Percentiles rank a stretch among this genome's conserved stretches.
Evolutionary conservation across 2,329 filamentous ascomycete species (phyloP).

Genomic region (Golovinomyces cichoracearum): DNA sequence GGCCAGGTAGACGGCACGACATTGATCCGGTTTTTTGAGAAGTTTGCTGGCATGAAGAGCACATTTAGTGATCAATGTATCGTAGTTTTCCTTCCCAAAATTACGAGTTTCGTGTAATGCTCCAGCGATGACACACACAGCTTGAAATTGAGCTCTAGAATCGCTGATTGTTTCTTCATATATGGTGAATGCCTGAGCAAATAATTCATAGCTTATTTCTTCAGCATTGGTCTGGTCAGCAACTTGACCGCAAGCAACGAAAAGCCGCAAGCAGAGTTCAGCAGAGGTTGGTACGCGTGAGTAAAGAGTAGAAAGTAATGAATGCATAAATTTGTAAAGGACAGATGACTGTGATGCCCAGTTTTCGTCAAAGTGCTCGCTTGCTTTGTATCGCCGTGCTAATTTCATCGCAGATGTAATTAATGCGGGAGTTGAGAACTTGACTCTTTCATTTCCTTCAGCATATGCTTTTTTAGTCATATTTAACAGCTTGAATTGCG

Average conservation of each 20-base stretch:
- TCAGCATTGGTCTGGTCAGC: constrained; percentile 80
- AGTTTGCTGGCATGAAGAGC: constrained; percentile 91
- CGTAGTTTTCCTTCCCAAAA: constrained; percentile 93
- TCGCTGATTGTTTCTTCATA: constrained; percentile 94
- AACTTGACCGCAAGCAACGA: constrained; percentile 75
- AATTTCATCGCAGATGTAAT: constrained; percentile 77
- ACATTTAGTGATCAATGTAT: constrained; percentile 93
- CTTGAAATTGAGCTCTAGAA: constrained; percentile 90
- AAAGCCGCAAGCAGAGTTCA: constrained; percentile 69
- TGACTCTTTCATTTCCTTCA: constrained; percentile 83
- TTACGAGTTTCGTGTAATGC: constrained; percentile 69
- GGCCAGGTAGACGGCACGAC: constrained; percentile 81
- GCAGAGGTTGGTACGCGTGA: constrained; percentile 60
- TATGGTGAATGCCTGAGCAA: constrained; percentile 90
- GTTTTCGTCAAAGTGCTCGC: constrained; percentile 65
- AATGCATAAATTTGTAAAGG: constrained; percentile 89
- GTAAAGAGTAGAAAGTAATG: constrained; percentile 63
- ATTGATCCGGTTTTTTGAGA: constrained; percentile 93
- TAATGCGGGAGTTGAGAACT: constrained; percentile 80
- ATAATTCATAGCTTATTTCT: constrained; percentile 93
- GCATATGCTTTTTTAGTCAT: constrained; percentile 62
- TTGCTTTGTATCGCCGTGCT: constrained; percentile 62
- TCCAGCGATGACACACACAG: constrained; percentile 78
- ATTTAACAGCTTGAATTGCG: constrained; percentile 81
- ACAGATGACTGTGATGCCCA: constrained; percentile 50